Evolutionary conservation across 345 rosid species (phyloP), one percentile per base, ranked within the genome.

Genomic region (Toxicodendron radicans): DNA sequence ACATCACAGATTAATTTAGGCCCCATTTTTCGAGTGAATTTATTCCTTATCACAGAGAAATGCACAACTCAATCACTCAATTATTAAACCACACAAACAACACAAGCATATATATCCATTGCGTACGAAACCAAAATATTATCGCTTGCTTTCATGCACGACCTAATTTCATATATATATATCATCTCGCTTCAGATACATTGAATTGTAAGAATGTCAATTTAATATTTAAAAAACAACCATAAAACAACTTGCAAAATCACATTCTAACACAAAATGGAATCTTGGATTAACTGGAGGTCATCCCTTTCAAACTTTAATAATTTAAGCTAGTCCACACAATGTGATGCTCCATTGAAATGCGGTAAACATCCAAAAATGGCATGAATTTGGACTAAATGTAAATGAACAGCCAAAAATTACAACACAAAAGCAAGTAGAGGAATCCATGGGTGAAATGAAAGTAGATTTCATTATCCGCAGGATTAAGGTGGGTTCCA

Each of bases 241-340:
- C 3, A 8, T 13, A 21, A 51, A 8, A 38, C 62, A 35, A 3
- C 5, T 3, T 16, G 16, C 9, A 18, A 49, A 21, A 74, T 63
- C 56, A 12, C 60, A 56, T 27, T 57, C 61, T 68, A 73, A 23
- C 46, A n/a, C 35, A 61, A 18, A 23, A 59, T 59, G 45, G 30
- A 70, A 65, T 56, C 45, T 23, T 41, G 27, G 43, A 38, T 6
- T 38, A 38, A 38, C 6, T 38, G 43, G 16, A 53, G 54, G 12
- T 57, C 68, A 30, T 54, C 30, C 38, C 54, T 18, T 23, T 23
- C 3, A 9, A 6, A 17, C 46, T 20, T 58, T 14, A 30, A 32
- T 7, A 52, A 66, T 18, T 68, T 14, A 20, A 52, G 14, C 33
- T 18, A 24, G 69, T 53, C 52, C 73, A 67, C 45, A 46, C 18